These are phyloP conservation scores for peach (Prunus persica) DNA, from an alignment of 306 rosid genomes.

Conservation along the genomic window DNA sequence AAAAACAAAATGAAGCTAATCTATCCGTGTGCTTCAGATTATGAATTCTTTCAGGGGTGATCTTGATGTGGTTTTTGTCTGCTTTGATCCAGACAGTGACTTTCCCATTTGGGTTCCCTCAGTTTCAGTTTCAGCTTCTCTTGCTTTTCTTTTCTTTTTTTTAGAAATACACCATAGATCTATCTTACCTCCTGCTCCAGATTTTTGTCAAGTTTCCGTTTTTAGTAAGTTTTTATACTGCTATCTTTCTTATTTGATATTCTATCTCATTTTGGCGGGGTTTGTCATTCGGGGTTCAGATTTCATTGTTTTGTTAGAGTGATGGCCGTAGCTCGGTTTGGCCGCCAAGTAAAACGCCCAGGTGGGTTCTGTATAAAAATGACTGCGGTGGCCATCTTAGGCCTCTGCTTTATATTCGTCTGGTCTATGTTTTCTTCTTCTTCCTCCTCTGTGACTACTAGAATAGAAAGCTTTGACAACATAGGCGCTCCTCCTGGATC, in stretches of 20 bases:
- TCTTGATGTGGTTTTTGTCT: neutral
- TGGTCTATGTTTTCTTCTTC: constrained; percentile 80
- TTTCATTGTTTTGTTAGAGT: constrained; percentile 13
- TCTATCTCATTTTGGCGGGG: neutral
- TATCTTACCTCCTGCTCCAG: neutral
- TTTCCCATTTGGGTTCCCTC: neutral
- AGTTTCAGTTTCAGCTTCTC: neutral
- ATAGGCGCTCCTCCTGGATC: constrained; percentile 68
- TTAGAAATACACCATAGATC: constrained; percentile 1
- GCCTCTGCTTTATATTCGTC: constrained; percentile 73
- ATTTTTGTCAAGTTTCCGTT: neutral
- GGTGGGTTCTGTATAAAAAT: constrained; percentile 69
- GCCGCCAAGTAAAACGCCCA: constrained; percentile 80
- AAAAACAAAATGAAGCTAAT: neutral
- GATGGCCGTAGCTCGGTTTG: constrained; percentile 79
- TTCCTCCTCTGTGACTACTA: constrained; percentile 53
- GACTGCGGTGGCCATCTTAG: constrained; percentile 69
- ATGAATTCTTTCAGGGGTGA: neutral
- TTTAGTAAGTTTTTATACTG: neutral
- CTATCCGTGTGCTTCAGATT: neutral
- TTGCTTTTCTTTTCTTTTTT: neutral
- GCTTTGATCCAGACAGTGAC: neutral
- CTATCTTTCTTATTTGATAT: neutral
- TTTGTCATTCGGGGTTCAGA: constrained; percentile 2
- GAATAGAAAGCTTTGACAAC: constrained; percentile 87